Evolutionary conservation across 306 rosid genomes (phyloP), one percentile per base, ranked within the genome.

Genomic region (Vachellia collinsii): DNA sequence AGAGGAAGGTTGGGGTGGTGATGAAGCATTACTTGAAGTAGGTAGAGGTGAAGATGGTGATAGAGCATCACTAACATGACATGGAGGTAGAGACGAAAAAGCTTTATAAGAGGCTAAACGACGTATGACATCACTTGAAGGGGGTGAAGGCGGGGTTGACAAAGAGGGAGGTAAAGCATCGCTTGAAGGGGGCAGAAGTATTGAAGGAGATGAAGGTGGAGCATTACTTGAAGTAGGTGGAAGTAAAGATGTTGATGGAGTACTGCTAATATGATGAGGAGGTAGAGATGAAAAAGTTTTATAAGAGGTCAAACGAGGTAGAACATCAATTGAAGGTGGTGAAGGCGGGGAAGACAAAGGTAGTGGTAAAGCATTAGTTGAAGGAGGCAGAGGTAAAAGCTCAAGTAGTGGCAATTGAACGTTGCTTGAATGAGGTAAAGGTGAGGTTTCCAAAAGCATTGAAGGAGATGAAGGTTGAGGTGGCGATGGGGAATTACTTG

Each of bases 41-140:
- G 25, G 69, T 34, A 81, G 80, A 20, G 86, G 85, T 10, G 88
- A 89, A 42, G 82, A 19, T 8, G 13, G 0, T 16, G 41, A 8
- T 16, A 17, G 3, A 36, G 10, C 69, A 12, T 7, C 3, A 63
- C 69, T 34, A 34, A 37, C 16, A 6, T 17, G 69, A 13, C 7
- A 1, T 3, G 20, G 3, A 63, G 10, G 69, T 14, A 10, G 41
- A 25, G 53, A 7, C 0, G 79, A 34, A 47, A 13, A 47, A 47
- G 56, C n/a, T 48, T 48, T 48, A 48, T 48, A 48, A 14, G 54
- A 48, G n/a, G 67, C 3, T 13, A 51, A 36, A 8, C 7, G 39
- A 4, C 8, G 8, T 23, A 61, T 1, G 25, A 12, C 39, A 8
- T 22, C 41, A 25, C 39, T 25, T 25, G 67, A 23, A 8, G 20